phyloP scores from a whole-genome alignment of 1,284 basidiomycete genomes.

The Tilletia setariae region DNA sequence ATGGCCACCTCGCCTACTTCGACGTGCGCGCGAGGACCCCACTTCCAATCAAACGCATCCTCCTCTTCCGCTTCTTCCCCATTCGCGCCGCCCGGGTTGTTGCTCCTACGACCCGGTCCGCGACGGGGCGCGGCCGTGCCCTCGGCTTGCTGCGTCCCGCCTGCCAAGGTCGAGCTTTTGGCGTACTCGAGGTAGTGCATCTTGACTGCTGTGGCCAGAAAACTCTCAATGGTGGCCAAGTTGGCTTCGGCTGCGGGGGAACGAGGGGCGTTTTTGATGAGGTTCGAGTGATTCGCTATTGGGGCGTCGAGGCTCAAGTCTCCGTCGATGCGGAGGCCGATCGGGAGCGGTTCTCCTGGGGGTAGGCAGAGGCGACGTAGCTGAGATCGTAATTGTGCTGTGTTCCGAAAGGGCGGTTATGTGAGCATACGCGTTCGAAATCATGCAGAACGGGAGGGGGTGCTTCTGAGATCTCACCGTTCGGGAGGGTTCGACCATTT shows the following conservation, averaged over 20 bases:
- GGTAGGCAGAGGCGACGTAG: constrained; percentile 22
- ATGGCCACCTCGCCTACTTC: constrained; percentile 50
- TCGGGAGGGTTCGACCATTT: constrained; percentile 47
- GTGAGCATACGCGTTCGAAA: background rate
- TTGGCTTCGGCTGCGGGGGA: background rate
- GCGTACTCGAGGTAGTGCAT: constrained; percentile 42
- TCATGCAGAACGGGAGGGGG: background rate
- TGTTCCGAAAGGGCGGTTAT: background rate
- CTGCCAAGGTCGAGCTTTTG: background rate
- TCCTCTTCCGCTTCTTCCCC: constrained; percentile 38
- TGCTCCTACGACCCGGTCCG: background rate
- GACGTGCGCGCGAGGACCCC: constrained; percentile 50
- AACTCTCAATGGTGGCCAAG: constrained; percentile 32
- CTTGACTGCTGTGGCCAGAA: constrained; percentile 31
- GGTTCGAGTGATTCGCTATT: background rate
- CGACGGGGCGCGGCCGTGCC: background rate
- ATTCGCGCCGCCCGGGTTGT: constrained; percentile 14
- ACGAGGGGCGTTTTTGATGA: background rate
- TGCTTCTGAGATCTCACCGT: constrained; percentile 40
- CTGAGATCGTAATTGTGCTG: constrained; percentile 28
- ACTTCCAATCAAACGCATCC: constrained; percentile 48
- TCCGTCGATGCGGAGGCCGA: background rate
- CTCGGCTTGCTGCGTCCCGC: background rate
- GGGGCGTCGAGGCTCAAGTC: background rate
- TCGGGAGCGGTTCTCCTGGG: background rate